Evolutionary conservation across 345 rosid genomes (phyloP).

Genomic region (Salix arbutifolia): DNA sequence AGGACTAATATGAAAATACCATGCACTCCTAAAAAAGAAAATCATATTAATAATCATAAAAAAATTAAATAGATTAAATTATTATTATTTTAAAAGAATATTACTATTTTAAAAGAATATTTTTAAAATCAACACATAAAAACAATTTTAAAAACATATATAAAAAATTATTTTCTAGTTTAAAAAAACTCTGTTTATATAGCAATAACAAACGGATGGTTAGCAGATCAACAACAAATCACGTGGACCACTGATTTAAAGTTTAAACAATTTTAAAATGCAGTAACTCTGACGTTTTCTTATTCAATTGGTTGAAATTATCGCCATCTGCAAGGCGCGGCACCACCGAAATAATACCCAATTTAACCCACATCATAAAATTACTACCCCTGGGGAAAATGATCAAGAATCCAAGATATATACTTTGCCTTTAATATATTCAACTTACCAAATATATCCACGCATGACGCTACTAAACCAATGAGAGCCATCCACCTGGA

Average conservation of each 20-base stretch:
- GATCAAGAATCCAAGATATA: background rate
- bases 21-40: no score
- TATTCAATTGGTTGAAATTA: background rate
- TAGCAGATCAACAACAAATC: background rate
- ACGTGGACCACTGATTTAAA: background rate
- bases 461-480: constrained; percentile 3
- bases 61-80: no score
- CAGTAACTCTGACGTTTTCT: background rate
- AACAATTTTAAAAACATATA: no score
- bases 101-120: no score
- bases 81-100: no score
- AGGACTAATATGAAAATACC: background rate
- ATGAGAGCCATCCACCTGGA: constrained; percentile 8
- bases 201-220: no score
- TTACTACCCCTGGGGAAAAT: background rate
- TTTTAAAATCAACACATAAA: no score
- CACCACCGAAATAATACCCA: background rate
- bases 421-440: background rate
- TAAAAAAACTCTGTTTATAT: no score
- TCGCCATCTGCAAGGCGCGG: background rate
- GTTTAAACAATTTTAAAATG: background rate
- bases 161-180: no score
- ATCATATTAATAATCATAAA: background rate
- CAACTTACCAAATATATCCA: background rate
- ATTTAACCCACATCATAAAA: no score